Percentiles rank a stretch among this genome's conserved stretches.
phyloP scores from a whole-genome alignment of 2,329 filamentous ascomycete genomes.

The Ophiostoma ulmi region DNA sequence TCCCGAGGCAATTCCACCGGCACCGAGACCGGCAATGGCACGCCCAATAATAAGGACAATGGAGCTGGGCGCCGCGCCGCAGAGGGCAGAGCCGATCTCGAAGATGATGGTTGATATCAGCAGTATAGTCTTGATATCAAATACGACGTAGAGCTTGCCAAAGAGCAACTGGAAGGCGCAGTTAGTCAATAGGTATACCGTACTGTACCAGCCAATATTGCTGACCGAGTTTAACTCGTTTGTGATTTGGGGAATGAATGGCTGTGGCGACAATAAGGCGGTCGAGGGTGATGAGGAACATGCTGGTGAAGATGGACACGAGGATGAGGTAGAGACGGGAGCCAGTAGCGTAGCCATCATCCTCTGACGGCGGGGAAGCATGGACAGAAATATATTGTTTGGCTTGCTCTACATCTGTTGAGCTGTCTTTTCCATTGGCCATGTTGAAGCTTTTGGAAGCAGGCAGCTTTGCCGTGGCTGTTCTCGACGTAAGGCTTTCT shows the following conservation, averaged over 20 bases:
- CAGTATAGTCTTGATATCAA: conserved; percentile 35
- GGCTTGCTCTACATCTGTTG: not conserved
- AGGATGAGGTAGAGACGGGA: conserved; percentile 34
- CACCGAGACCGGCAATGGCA: conserved; percentile 39
- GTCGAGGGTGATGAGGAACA: conserved; percentile 40
- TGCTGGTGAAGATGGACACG: conserved; percentile 35
- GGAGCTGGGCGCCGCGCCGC: conserved; percentile 39
- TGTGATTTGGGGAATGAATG: conserved; percentile 27
- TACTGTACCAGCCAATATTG: conserved; percentile 29
- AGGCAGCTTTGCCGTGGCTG: not conserved
- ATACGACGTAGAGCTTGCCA: conserved; percentile 40
- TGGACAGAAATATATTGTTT: not conserved
- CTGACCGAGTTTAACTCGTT: conserved; percentile 25
- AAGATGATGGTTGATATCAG: conserved; percentile 34
- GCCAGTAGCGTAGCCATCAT: conserved; percentile 35
- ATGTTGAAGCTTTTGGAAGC: not conserved
- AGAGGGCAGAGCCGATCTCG: conserved; percentile 39
- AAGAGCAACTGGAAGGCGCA: conserved; percentile 36
- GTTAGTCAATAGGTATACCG: conserved; percentile 26
- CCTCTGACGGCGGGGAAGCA: conserved; percentile 26
- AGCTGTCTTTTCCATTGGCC: not conserved
- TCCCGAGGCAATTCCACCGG: conserved; percentile 39
- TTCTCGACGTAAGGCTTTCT: not conserved
- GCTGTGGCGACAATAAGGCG: conserved; percentile 30
- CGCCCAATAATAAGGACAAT: conserved; percentile 40